Conservation (phyloP, 129 eudicot species). For the Arctium lappa region DNA sequence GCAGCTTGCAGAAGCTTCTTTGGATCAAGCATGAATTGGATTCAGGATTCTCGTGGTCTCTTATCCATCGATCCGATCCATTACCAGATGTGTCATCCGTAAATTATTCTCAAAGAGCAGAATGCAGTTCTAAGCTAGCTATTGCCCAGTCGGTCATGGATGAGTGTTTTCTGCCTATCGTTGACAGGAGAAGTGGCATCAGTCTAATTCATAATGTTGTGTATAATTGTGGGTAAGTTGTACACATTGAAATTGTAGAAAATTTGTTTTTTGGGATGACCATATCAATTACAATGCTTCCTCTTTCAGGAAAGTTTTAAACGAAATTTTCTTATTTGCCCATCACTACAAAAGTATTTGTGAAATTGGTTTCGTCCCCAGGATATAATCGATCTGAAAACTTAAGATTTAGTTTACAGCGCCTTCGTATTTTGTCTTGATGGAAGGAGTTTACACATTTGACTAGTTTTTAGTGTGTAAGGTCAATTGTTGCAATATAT, state of each 20-base stretch:
- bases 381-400: too few species aligned
- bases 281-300: not conserved
- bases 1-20: slow-evolving; percentile 63
- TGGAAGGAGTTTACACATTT: not conserved
- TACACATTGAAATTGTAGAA: not conserved
- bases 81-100: slow-evolving; percentile 39
- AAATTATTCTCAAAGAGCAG: slow-evolving; percentile 61
- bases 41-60: slow-evolving; percentile 83
- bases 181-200: slow-evolving; percentile 82
- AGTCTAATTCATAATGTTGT: slow-evolving; percentile 75
- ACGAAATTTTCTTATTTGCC: not conserved
- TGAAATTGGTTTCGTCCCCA: not conserved
- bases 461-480: not conserved
- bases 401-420: not conserved
- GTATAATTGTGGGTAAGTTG: slow-evolving; percentile 88
- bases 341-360: not conserved
- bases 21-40: slow-evolving; percentile 84
- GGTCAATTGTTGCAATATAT: too few species aligned
- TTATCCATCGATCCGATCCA: slow-evolving; percentile 59
- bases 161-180: slow-evolving; percentile 90
- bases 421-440: not conserved
- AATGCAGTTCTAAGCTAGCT: slow-evolving; percentile 89
- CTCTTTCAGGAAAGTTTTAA: not conserved
- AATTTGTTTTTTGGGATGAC: not conserved
- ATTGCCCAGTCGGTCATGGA: slow-evolving; percentile 79